Evolutionary conservation across 73 alveolate species (phyloP).

Genomic region (Tetrahymena thermophila): DNA sequence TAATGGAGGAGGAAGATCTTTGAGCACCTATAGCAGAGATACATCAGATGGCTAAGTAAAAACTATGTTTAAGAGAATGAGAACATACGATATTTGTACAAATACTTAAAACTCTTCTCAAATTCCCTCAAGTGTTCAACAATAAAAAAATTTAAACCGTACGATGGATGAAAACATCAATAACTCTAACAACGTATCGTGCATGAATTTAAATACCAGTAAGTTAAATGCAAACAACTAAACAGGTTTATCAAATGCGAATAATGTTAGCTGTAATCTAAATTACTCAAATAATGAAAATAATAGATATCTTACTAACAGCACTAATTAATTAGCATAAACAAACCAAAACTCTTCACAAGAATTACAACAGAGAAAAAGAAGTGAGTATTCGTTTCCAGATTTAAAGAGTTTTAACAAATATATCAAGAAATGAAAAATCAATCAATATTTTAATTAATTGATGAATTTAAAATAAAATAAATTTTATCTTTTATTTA

Average conservation of each 20-base stretch:
- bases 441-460: not conserved
- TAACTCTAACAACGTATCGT: not conserved
- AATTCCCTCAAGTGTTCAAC: not conserved
- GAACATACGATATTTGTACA: not conserved
- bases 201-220: not conserved
- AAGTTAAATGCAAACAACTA: not conserved
- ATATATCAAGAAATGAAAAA: not conserved
- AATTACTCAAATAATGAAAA: not conserved
- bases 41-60: not conserved
- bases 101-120: not conserved
- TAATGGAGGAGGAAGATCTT: not conserved
- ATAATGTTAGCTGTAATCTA: not conserved
- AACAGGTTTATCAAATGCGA: not conserved
- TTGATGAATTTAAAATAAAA: not conserved
- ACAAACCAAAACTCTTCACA: not conserved
- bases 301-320: not conserved
- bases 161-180: not conserved
- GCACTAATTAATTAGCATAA: not conserved
- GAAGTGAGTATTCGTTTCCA: not conserved
- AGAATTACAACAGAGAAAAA: not conserved
- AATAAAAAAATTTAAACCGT: not conserved
- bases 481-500: not conserved
- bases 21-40: not conserved
- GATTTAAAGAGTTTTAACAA: not conserved
- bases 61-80: not conserved